phyloP scores from a whole-genome alignment of 768 basidiomycete species.

The Tulasnella sp. region DNA sequence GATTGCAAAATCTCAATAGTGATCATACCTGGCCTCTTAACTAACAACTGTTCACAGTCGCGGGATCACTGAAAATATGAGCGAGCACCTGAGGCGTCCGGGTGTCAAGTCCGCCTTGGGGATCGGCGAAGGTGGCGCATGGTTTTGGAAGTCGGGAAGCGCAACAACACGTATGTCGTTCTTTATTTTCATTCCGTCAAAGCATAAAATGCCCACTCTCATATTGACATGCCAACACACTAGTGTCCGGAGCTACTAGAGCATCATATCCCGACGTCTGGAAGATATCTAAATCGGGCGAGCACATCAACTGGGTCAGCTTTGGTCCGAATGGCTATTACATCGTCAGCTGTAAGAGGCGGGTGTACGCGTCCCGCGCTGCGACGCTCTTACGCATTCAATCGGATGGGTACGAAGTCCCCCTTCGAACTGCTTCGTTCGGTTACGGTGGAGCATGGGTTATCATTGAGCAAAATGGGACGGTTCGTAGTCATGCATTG shows the following conservation, averaged over 20 bases:
- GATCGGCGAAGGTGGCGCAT: slow-evolving; percentile 4
- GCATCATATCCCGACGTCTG: background rate
- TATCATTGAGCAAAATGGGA: slow-evolving; percentile 1
- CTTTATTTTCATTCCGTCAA: too few species aligned
- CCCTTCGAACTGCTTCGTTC: background rate
- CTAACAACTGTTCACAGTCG: too few species aligned
- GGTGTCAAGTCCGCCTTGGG: background rate
- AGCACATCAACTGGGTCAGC: background rate
- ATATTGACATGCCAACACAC: too few species aligned
- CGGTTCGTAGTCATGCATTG: background rate
- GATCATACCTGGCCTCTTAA: too few species aligned
- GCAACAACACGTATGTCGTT: background rate
- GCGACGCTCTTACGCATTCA: background rate
- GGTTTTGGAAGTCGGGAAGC: slow-evolving; percentile 1
- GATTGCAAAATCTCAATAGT: too few species aligned
- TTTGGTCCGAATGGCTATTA: slow-evolving; percentile 3
- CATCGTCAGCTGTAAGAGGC: background rate
- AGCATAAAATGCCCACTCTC: too few species aligned
- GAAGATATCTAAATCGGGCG: slow-evolving; percentile 6
- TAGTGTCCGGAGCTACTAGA: background rate
- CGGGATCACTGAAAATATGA: too few species aligned
- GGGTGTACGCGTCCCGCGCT: background rate
- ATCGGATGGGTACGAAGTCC: background rate
- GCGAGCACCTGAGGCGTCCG: background rate
- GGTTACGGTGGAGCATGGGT: background rate